Evolutionary conservation across 345 rosid genomes (phyloP), one percentile per base, ranked within the genome.

Genomic region (Brassica cretica): DNA sequence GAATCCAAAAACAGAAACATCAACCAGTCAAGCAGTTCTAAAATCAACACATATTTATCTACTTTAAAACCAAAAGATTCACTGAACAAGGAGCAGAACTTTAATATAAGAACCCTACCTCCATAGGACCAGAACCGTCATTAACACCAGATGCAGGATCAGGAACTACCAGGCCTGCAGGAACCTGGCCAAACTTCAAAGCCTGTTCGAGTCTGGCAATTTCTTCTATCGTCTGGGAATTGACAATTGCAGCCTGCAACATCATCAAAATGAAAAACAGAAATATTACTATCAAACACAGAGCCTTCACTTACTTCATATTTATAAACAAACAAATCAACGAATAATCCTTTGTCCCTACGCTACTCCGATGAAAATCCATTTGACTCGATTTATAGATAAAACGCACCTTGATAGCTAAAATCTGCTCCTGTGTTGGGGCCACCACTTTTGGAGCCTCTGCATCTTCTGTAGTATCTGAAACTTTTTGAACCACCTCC

Each of bases 171-270:
- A 95, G 81, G 77, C 92, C 98, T 37, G 92, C 91, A 19, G 99
- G 99, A 82, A 95, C 85, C 85, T 89, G 98, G 27, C 99, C 99
- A 1, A 96, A 87, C 89, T 85, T 86, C 84, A 95, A 74, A 74
- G 97, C 99, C 98, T 93, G 86, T 78, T 96, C 99, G 6, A 96
- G 98, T 85, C 98, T 86, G 55, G 97, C 96, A 82, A 96, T 97
- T 87, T 96, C 99, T 87, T 96, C 98, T 64, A 96, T 89, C 61
- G 98, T 96, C 91, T 96, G 97, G 35, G 99, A 93, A 80, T 93
- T 96, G 78, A 93, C 91, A 82, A 96, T 96, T 66, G 99, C 99
- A 72, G 99, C 97, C 98, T 96, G 92, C 14, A 85, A 86, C 12
- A 74, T 39, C 79, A 74, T 12, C 18, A 37, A 76, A 80, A 83